phyloP scores from a whole-genome alignment of 129 eudicot genomes.

The Dittrichia graveolens region DNA sequence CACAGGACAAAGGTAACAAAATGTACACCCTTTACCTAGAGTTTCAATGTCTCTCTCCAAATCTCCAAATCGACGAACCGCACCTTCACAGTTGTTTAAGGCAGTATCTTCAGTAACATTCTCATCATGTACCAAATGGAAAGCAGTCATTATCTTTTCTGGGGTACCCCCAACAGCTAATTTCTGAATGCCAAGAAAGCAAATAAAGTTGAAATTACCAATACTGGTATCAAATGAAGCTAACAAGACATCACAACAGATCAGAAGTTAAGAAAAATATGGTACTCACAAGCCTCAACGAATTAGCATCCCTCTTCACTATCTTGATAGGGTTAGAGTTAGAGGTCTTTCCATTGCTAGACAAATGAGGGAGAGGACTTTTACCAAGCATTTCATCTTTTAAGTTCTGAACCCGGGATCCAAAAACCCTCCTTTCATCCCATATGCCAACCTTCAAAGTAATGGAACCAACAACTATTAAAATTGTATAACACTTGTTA shows the following conservation, averaged over 20 bases:
- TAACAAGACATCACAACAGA: conserved; percentile 13
- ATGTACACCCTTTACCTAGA: conserved; percentile 53
- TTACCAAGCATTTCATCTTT: conserved; percentile 79
- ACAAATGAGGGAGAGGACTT: conserved; percentile 42
- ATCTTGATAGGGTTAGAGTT: conserved; percentile 68
- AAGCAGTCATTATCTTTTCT: conserved; percentile 76
- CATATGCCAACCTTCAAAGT: conserved; percentile 73
- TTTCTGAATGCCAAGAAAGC: conserved; percentile 56
- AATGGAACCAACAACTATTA: conserved; percentile 18
- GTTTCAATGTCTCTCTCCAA: conserved; percentile 62
- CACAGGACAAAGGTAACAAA: neutral
- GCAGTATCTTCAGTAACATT: conserved; percentile 60
- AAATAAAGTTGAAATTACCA: conserved; percentile 21
- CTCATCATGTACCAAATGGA: conserved; percentile 74
- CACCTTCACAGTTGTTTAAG: conserved; percentile 55
- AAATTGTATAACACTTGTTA: neutral
- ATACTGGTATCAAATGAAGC: conserved; percentile 11
- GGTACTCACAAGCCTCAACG: conserved; percentile 76
- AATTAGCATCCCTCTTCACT: conserved; percentile 80
- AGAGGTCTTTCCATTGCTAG: conserved; percentile 50
- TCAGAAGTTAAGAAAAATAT: neutral
- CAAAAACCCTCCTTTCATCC: conserved; percentile 93
- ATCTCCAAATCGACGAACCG: conserved; percentile 52
- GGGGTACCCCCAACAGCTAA: conserved; percentile 78
- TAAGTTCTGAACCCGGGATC: conserved; percentile 87